Evolutionary conservation across 768 basidiomycete species (phyloP), one percentile per base, ranked within the genome.

Genomic region (Psilocybe azurescens): DNA sequence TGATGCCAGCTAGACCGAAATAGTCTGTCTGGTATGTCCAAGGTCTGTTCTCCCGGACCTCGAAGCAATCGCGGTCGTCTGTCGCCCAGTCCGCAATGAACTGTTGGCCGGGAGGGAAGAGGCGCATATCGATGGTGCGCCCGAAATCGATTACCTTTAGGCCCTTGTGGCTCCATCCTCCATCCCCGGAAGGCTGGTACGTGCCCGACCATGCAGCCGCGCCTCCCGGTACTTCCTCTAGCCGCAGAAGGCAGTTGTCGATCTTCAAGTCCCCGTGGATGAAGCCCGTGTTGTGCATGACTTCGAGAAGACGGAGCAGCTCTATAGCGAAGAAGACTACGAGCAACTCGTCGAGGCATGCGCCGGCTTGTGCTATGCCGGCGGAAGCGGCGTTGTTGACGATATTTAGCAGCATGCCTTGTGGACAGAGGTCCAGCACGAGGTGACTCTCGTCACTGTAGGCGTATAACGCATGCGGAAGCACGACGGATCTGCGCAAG

Each of bases 261-360:
- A 99, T 97, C 81, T 99, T 99, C 65, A 99, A 84, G 77, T 99
- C 97, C 33, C 97, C 97, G 70, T 99, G 97, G 67, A 99, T 93
- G 78, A 99, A 93, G 10, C 94, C 93, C 0, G 83, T 78, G 14
- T 71, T 59, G 73, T 99, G 97, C 73, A 98, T 85, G 16, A 83
- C 88, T 70, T 96, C 95, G 47, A 98, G 75, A 9, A 92, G 76
- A 29, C 89, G 89, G 41, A 98, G 75, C 5, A 99, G 85, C 74
- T 99, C 97, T 69, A 97, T 83, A 28, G 91, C 83, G 83, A 99
- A 99, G 83, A 99, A 99, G 72, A 97, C 85, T 48, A 94, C 95
- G 56, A 99, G 83, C 3, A 97, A 83, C 72, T 99, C 97, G 69
- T 99, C 97, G 56, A 99, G 78, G 72, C 83, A 93, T 28, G 86